A percentile compares a stretch with the other conserved stretches of the same genome.
Evolutionary conservation across 2,329 filamentous ascomycete species (phyloP).

Genomic region (Cladorrhinum sp.): DNA sequence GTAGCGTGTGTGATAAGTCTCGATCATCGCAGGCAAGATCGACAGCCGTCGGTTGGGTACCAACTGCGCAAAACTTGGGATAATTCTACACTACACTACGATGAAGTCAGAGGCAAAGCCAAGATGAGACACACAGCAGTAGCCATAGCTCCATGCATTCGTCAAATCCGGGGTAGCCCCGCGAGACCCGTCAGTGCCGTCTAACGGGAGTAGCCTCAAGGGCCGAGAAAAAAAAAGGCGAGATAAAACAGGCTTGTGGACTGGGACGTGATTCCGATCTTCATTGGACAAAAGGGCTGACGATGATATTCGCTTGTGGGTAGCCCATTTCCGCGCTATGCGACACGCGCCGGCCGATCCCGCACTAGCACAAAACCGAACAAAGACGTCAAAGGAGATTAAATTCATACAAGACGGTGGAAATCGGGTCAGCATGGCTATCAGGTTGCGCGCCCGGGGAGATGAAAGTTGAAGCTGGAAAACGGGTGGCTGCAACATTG

Average conservation of each 20-base stretch:
- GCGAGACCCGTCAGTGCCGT: too few relatives aligned
- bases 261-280: constrained; percentile 16
- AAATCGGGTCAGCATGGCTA: constrained; percentile 11
- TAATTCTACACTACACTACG: background rate
- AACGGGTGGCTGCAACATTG: constrained; percentile 21
- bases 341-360: constrained; percentile 21
- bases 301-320: too few relatives aligned
- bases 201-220: constrained; percentile 20
- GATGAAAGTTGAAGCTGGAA: constrained; percentile 19
- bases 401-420: background rate
- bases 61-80: background rate
- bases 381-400: too few relatives aligned
- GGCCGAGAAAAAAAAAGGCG: constrained; percentile 10
- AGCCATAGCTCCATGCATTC: constrained; percentile 13
- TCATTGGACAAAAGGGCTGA: constrained; percentile 17
- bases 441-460: constrained; percentile 17
- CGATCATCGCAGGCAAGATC: background rate
- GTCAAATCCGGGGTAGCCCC: constrained; percentile 17
- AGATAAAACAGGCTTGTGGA: background rate
- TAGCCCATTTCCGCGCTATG: constrained; percentile 17
- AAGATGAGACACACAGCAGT: constrained; percentile 6
- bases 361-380: constrained; percentile 15
- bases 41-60: background rate
- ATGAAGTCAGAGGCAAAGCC: background rate
- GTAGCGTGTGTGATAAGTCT: background rate